Base-by-base conservation (phyloP, 139 green algal species). In the Gonium pectorale region DNA sequence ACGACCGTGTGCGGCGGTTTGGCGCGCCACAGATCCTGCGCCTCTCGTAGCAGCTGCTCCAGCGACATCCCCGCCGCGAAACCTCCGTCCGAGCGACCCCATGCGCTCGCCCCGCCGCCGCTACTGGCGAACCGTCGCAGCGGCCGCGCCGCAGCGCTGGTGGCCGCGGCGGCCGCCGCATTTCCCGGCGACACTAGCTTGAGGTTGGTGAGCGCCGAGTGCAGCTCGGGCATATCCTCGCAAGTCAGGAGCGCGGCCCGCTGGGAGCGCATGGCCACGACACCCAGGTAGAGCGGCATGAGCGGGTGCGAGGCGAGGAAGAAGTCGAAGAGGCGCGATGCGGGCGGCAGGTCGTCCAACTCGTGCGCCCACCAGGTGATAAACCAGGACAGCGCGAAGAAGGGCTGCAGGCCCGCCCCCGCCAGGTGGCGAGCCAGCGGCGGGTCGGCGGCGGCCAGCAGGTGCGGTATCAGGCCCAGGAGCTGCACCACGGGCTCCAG, bases 301-400 rank as follows among this genome's bases (percentile, higher is more conserved):
- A 98, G 90, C 4, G 96, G 96, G 90, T 98, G 96, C 6, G 90
- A 89, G 2, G 96, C 77, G 22, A 98, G 86, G 77, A 98, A 97
- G 22, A 98, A 89, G 90, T 98, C 96, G 80, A 98, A 98, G 26
- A 98, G 91, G 22, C 96, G 90, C 17, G 90, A 88, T 0, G 88
- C 87, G 46, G 89, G 77, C 41, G 93, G 43, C 87, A 96, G 87
- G 37, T 56, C 60, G 26, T 79, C 74, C 46, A 96, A 79, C 69
- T 96, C 92, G 86, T 98, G 95, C 0, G 94, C 88, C 89, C 98
- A 98, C 96, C 96, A 98, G 31, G 96, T 98, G 71, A 98, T 95
- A 70, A 93, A 86, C 91, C 91, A 94, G 35, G 81, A 89, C 15
- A 95, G 87, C 27, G 92, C 91, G 85, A 95, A 96, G 86, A 92